phyloP scores from a whole-genome alignment of 2,329 filamentous ascomycete species.

The Mycosphaerella arachidis region DNA sequence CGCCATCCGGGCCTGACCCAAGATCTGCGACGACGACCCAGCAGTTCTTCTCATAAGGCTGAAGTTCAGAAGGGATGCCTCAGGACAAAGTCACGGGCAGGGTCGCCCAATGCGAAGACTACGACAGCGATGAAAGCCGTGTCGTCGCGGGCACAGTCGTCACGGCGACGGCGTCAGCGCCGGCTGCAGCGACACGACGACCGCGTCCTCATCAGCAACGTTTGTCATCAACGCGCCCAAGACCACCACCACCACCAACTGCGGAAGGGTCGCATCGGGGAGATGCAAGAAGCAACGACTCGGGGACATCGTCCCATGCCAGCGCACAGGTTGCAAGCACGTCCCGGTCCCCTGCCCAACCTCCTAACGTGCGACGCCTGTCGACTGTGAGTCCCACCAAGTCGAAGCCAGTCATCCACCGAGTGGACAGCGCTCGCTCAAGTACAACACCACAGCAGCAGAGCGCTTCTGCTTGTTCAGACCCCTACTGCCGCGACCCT shows the following conservation, averaged over 20 bases:
- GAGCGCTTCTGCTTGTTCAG: constrained; percentile 36
- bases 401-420: constrained; percentile 25
- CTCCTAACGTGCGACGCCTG: constrained; percentile 5
- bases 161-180: constrained; percentile 40
- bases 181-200: constrained; percentile 49
- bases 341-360: constrained; percentile 4
- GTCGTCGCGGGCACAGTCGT: constrained; percentile 43
- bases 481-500: constrained; percentile 42
- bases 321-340: constrained; percentile 13
- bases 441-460: constrained; percentile 39
- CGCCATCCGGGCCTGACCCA: constrained; percentile 1
- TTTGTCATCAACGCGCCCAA: constrained; percentile 32
- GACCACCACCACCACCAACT: no score
- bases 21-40: background rate
- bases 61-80: constrained; percentile 1
- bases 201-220: constrained; percentile 22
- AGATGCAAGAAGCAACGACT: constrained; percentile 55
- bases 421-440: constrained; percentile 33
- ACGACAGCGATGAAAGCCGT: constrained; percentile 38
- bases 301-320: constrained; percentile 53
- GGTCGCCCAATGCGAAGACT: constrained; percentile 37
- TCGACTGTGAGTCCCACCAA: constrained; percentile 11
- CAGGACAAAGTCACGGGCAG: constrained; percentile 7
- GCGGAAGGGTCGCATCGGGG: constrained; percentile 24
- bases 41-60: background rate